Evolutionary conservation across 2,329 filamentous ascomycete genomes (phyloP), one percentile per base, ranked within the genome.

Genomic region (Aspergillus pseudoviridinutans): DNA sequence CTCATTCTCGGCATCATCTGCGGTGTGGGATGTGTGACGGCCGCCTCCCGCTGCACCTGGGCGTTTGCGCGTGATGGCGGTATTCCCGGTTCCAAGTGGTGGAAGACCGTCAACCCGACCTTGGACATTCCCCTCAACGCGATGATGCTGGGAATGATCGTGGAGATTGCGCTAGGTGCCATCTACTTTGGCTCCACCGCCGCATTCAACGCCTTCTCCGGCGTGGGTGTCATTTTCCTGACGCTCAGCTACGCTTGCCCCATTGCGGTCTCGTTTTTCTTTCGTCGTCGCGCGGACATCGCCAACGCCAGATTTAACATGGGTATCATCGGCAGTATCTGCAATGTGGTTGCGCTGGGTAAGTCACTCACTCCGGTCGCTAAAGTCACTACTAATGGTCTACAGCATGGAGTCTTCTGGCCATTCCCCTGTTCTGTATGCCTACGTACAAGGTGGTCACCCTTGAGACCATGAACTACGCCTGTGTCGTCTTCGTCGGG

Each of bases 121-220:
- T 80, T 90, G 46, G 84, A 87, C 56, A 85, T 92, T 52, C 90
- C 90, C 0, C 75, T 92, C 6, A 85, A 81, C 77, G 87, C 86
- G 0, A 79, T 92, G 17, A 74, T 85, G 4, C 78, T 92, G 2
- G 88, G 87, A 0, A 87, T 88, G 0, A 68, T 80, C 0, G 82
- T 92, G 51, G 87, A 90, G 70, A 88, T 86, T 63, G 74, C 90
- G 20, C 81, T 92, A 0, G 89, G 88, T 0, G 80, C 88, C 58
- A 91, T 92, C 71, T 92, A 90, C 77, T 90, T 92, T 62, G 89
- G 89, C n/a, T 89, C 86, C 1, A 82, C 84, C 0, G 87, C 88
- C 0, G 89, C 89, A 0, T 92, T 92, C 78, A 88, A 87, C 75
- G 86, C 85, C n/a, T 92, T 92, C 71, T 91, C 88, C 0, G 88